phyloP scores from a whole-genome alignment of 106 monocot species.

The Dendrobium chrysotoxum region DNA sequence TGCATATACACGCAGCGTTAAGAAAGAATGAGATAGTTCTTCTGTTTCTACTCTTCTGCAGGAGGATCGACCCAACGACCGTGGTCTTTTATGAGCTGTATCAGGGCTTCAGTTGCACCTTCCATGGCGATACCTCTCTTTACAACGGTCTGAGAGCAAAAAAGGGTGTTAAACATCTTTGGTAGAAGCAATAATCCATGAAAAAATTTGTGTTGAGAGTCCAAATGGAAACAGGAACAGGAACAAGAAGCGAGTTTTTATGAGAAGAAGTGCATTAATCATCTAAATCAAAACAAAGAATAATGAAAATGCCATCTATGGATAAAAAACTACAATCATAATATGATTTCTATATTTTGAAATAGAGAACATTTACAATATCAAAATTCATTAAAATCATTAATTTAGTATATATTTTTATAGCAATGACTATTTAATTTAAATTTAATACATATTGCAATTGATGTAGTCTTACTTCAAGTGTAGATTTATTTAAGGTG shows the following conservation, averaged over 20 bases:
- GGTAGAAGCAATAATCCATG: background rate
- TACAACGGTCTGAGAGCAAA: constrained; percentile 58
- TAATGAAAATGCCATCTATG: background rate
- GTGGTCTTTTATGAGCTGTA: constrained; percentile 92
- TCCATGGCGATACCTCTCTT: constrained; percentile 95
- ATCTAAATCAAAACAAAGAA: background rate
- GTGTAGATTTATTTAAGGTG: no score
- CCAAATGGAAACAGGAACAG: no score
- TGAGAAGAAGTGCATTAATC: no score
- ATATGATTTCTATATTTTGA: background rate
- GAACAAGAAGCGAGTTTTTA: no score
- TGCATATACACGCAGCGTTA: no score
- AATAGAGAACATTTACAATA: background rate
- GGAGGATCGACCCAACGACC: constrained; percentile 96
- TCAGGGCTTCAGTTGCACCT: constrained; percentile 84
- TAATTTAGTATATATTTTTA: no score
- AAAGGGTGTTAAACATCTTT: background rate
- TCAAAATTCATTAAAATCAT: no score
- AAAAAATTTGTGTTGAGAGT: no score
- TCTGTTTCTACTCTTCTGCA: constrained; percentile 32
- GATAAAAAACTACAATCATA: background rate
- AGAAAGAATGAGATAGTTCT: background rate
- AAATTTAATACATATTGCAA: no score
- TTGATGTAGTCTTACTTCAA: no score
- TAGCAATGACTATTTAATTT: no score